These are phyloP conservation scores for Corylus heterophylla DNA, from an alignment of 306 rosid genomes.

Conservation along the genomic window DNA sequence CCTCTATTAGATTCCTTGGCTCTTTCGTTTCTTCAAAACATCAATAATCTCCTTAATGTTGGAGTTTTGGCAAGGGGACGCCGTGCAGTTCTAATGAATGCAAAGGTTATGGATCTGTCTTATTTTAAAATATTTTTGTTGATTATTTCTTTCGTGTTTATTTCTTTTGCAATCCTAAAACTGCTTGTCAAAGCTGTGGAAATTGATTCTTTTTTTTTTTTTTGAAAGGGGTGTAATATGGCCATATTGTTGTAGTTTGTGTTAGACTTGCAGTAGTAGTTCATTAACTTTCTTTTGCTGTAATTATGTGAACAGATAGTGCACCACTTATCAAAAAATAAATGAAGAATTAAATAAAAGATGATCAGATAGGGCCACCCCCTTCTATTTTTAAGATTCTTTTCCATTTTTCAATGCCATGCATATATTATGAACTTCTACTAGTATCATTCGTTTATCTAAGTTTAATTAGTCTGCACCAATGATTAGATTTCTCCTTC, in stretches of 20 bases:
- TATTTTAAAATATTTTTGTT: not conserved
- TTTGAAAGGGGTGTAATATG: not conserved
- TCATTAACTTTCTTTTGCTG: not conserved
- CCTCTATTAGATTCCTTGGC: conserved; percentile 62
- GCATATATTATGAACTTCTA: not conserved
- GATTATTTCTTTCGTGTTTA: not conserved
- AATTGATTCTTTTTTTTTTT: not conserved
- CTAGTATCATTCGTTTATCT: not conserved
- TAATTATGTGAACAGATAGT: not conserved
- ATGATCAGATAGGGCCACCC: not conserved
- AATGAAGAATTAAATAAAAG: not conserved
- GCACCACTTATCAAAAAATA: not conserved
- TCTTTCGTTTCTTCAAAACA: conserved; percentile 57
- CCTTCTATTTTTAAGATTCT: not conserved
- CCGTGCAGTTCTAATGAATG: conserved; percentile 84
- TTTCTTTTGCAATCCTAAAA: not conserved
- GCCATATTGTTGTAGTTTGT: not conserved
- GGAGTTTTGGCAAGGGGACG: conserved; percentile 79
- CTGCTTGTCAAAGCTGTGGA: not conserved
- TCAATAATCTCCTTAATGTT: conserved; percentile 58
- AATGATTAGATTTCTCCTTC: not conserved
- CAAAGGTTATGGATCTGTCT: conserved; percentile 55
- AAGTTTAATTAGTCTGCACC: conserved; percentile 11
- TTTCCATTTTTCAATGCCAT: not conserved
- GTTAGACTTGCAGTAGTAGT: not conserved